Evolutionary conservation across 306 rosid species (phyloP), one percentile per base, ranked within the genome.

Genomic region (Vachellia pachyceras): DNA sequence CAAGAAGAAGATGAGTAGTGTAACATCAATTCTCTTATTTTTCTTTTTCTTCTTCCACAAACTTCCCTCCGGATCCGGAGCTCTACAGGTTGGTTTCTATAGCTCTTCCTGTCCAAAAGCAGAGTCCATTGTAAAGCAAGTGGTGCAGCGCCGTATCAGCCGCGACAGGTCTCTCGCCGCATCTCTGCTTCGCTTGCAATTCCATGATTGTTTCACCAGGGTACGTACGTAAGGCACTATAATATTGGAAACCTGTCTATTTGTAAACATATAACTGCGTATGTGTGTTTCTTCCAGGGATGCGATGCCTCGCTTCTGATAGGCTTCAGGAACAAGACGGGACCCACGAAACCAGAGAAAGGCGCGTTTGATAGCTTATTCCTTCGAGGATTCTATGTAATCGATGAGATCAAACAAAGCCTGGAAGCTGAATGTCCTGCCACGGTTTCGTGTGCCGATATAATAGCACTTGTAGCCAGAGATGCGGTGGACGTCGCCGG

Each of bases 291-390:
- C 22, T 45, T 63, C 18, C 47, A 87, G 85, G 88, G 85, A 18
- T 87, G 84, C 64, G 88, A 85, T 69, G 88, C 87, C 5, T 88
- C 87, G 5, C 80, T 88, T 17, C 84, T 85, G 1, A 80, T 88
- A 14, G 82, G 78, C 40, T 73, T 85, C 2, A 80, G 72, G 0
- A 14, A 11, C 3, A 80, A 72, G 0, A 10, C 5, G 3, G 35
- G 10, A 3, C 77, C 35, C 18, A 0, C 25, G 20, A 0, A 54
- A 0, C 77, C 89, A 0, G 85, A 85, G 46, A 88, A 88, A 65
- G 11, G 33, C 0, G 84, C 88, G 9, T 42, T 44, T 4, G 80
- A 83, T 55, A 88, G 83, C 74, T 0, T 13, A 14, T 80, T 80
- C 5, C 75, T 88, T 10, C 47, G 86, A 57, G 87, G 87, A 68